These are phyloP conservation scores for Talaromyces sp. DNA, from an alignment of 2,329 filamentous ascomycete species.

Conservation along the genomic window DNA sequence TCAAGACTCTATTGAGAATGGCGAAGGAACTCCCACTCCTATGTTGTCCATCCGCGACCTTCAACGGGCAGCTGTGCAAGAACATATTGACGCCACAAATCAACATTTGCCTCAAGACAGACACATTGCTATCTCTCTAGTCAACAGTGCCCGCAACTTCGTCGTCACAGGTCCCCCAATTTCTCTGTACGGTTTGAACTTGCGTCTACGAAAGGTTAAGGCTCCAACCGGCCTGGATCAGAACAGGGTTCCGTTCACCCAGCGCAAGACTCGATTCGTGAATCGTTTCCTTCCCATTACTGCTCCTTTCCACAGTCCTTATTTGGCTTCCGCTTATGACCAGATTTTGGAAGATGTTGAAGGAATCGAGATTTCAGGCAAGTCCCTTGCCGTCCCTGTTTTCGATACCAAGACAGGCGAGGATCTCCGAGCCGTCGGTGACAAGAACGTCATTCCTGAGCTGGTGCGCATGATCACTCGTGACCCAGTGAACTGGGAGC, in stretches of 20 bases:
- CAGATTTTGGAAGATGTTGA: constrained; percentile 86
- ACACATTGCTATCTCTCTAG: constrained; percentile 90
- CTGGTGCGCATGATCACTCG: constrained; percentile 91
- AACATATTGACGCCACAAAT: constrained; percentile 95
- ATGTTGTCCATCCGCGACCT: constrained; percentile 98
- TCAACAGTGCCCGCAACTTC: constrained; percentile 96
- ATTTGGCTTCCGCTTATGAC: constrained; percentile 76
- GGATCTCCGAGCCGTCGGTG: constrained; percentile 70
- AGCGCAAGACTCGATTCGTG: constrained; percentile 93
- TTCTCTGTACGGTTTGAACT: constrained; percentile 92
- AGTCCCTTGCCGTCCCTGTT: constrained; percentile 76
- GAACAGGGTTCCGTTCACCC: constrained; percentile 87
- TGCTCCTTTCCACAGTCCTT: constrained; percentile 96
- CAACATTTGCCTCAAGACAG: constrained; percentile 89
- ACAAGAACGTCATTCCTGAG: constrained; percentile 78
- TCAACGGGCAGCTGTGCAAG: constrained; percentile 81
- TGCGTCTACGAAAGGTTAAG: constrained; percentile 94
- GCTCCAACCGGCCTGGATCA: constrained; percentile 96
- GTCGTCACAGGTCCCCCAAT: constrained; percentile 95
- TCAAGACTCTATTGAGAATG: constrained; percentile 88
- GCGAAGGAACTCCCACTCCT: constrained; percentile 91
- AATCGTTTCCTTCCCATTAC: constrained; percentile 98
- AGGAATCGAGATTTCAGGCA: constrained; percentile 71
- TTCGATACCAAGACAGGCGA: constrained; percentile 87
- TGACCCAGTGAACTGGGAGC: constrained; percentile 94